Evolutionary conservation across 2,329 filamentous ascomycete species (phyloP).

Genomic region (Monosporascus cannonballus): DNA sequence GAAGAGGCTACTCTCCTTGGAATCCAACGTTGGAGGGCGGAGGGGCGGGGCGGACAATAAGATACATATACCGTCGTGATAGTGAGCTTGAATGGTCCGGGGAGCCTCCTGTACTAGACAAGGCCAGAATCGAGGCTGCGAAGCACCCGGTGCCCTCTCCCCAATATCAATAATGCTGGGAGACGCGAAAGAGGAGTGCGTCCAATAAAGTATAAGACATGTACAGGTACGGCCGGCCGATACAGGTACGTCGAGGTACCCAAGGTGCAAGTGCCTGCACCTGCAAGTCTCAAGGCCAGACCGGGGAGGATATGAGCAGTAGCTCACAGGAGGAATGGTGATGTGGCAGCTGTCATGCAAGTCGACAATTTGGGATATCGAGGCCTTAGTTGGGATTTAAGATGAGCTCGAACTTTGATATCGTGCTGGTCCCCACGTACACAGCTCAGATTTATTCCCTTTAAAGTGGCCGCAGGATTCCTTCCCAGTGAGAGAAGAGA

Average conservation of each 20-base stretch:
- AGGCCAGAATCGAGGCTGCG: conserved; percentile 24
- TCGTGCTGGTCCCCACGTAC: conserved; percentile 2
- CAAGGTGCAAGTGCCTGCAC: conserved; percentile 7
- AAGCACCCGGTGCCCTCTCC: conserved; percentile 21
- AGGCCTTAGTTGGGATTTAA: conserved; percentile 14
- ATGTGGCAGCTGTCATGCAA: conserved; percentile 42
- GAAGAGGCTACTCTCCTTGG: neutral
- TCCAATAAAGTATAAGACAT: conserved; percentile 24
- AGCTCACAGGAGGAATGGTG: conserved; percentile 35
- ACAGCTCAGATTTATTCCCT: neutral
- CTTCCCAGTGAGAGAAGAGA: neutral
- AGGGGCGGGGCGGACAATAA: conserved; percentile 1
- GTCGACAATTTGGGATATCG: conserved; percentile 35
- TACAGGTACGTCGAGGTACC: conserved; percentile 28
- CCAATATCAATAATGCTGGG: conserved; percentile 20
- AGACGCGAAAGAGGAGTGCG: conserved; percentile 23
- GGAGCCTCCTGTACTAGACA: conserved; percentile 23
- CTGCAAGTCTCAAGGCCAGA: conserved; percentile 23
- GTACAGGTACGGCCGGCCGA: conserved; percentile 26
- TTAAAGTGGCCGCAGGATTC: neutral
- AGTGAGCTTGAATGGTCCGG: conserved; percentile 13
- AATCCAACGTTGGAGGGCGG: conserved; percentile 7
- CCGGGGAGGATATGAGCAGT: conserved; percentile 33
- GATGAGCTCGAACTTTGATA: conserved; percentile 1
- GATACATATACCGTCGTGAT: conserved; percentile 5